Percentiles rank a stretch among this genome's conserved stretches.
phyloP scores from a whole-genome alignment of 1,139 yeast species.

The Zygoascus sp. region DNA sequence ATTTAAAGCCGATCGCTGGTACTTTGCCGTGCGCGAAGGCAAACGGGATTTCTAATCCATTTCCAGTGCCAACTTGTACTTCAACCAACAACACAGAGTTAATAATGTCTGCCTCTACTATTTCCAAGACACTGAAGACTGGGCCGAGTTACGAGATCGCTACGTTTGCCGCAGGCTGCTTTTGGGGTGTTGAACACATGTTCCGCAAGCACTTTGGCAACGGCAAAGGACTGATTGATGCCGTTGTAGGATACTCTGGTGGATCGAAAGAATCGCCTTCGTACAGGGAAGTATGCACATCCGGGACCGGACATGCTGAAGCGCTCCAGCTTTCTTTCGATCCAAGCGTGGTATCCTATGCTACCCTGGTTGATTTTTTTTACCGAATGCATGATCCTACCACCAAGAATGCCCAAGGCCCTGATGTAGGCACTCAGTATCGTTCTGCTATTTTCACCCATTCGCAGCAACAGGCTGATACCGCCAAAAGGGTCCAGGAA shows the following conservation, averaged over 20 bases:
- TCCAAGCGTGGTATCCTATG: conserved; percentile 55
- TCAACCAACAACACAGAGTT: neutral
- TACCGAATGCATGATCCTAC: conserved; percentile 87
- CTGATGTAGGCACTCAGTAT: conserved; percentile 80
- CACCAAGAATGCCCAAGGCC: conserved; percentile 62
- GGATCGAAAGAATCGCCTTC: conserved; percentile 59
- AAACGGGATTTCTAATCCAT: neutral
- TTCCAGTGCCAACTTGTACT: too few species aligned
- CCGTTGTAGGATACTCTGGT: conserved; percentile 87
- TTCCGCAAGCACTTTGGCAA: conserved; percentile 58
- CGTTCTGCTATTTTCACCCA: conserved; percentile 71
- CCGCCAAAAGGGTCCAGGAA: conserved; percentile 40
- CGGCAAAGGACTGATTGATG: conserved; percentile 63
- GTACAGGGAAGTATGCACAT: conserved; percentile 72
- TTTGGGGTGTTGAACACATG: conserved; percentile 93
- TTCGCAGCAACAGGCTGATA: conserved; percentile 44
- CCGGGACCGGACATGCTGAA: conserved; percentile 62
- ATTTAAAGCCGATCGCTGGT: too few species aligned
- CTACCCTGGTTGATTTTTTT: conserved; percentile 72
- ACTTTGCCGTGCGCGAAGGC: too few species aligned
- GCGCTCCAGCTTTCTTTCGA: conserved; percentile 78
- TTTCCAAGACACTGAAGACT: conserved; percentile 8
- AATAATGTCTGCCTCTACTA: neutral
- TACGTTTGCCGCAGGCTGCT: conserved; percentile 53
- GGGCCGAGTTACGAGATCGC: conserved; percentile 30